Percentiles rank a stretch among this genome's conserved stretches.
Evolutionary conservation across 2,329 filamentous ascomycete species (phyloP).

Genomic region (Penicillium sp.): DNA sequence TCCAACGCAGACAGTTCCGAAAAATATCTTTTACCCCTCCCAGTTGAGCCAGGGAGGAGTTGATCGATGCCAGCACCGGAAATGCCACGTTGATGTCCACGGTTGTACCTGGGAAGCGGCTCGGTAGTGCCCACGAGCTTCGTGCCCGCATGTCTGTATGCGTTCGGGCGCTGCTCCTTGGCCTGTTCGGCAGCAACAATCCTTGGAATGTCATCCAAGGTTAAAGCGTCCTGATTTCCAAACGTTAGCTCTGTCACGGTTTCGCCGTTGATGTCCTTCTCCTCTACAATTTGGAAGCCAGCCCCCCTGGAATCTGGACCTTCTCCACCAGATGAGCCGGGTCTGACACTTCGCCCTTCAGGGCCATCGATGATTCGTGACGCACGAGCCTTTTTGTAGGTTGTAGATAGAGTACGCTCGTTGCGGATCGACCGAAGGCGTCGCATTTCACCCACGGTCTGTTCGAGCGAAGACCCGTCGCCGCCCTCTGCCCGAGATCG

Average conservation of each 20-base stretch:
- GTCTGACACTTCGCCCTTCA: slow-evolving; percentile 68
- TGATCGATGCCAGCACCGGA: slow-evolving; percentile 59
- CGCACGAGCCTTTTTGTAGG: slow-evolving; percentile 85
- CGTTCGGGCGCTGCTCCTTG: slow-evolving; percentile 82
- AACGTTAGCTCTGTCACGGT: slow-evolving; percentile 81
- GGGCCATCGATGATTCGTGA: slow-evolving; percentile 92
- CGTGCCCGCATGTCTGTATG: slow-evolving; percentile 75
- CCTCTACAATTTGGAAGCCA: slow-evolving; percentile 79
- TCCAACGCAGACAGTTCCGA: slow-evolving; percentile 94
- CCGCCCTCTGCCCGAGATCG: slow-evolving; percentile 73
- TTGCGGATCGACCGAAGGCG: slow-evolving; percentile 89
- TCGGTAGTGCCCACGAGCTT: slow-evolving; percentile 65
- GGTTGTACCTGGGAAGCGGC: slow-evolving; percentile 68
- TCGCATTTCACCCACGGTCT: slow-evolving; percentile 93
- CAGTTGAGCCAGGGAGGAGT: slow-evolving; percentile 57
- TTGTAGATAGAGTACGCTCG: slow-evolving; percentile 92
- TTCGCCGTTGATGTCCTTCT: slow-evolving; percentile 71
- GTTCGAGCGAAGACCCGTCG: slow-evolving; percentile 80
- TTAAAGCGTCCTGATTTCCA: slow-evolving; percentile 87
- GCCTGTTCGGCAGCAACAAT: slow-evolving; percentile 96
- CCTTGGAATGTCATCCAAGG: slow-evolving; percentile 91
- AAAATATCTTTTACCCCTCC: slow-evolving; percentile 80
- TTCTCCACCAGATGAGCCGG: slow-evolving; percentile 72
- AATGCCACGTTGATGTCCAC: slow-evolving; percentile 71
- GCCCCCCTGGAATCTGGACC: slow-evolving; percentile 57